Conservation (phyloP, 139 green algal genomes). For the Pseudopediastrum boryanum region DNA sequence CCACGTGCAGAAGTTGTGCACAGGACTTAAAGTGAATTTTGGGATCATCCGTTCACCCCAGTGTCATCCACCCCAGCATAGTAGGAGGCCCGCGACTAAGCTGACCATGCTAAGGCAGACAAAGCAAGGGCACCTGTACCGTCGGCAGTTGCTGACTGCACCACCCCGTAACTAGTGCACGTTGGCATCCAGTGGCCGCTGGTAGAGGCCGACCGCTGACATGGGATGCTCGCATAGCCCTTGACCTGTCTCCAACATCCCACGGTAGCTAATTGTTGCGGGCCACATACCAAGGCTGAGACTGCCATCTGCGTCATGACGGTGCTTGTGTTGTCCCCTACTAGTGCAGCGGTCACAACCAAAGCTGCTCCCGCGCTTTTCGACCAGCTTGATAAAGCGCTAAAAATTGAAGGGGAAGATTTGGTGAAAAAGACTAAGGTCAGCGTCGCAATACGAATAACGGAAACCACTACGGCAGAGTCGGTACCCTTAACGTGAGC, state of each 20-base stretch:
- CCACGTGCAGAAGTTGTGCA: background rate
- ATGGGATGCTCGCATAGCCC: background rate
- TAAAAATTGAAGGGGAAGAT: constrained; percentile 52
- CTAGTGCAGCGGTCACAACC: constrained; percentile 24
- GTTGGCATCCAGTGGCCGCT: too few species aligned
- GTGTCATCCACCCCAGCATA: background rate
- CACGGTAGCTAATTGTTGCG: background rate
- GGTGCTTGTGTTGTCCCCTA: background rate
- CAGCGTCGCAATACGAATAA: too few species aligned
- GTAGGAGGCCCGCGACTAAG: background rate
- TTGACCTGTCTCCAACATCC: background rate
- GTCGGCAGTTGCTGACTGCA: too few species aligned
- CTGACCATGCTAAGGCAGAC: background rate
- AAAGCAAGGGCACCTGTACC: too few species aligned
- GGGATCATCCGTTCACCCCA: background rate
- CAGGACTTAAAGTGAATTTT: background rate
- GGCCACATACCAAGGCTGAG: background rate
- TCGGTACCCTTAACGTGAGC: background rate
- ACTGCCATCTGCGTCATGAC: background rate
- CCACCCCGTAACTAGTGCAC: too few species aligned
- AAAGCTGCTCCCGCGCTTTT: constrained; percentile 55
- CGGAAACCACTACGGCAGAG: too few species aligned
- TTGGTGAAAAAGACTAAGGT: constrained; percentile 73
- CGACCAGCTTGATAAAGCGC: constrained; percentile 51
- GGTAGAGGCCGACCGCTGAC: too few species aligned